Conservation (phyloP, 1,139 yeast species). For the Pichia inconspicua region DNA sequence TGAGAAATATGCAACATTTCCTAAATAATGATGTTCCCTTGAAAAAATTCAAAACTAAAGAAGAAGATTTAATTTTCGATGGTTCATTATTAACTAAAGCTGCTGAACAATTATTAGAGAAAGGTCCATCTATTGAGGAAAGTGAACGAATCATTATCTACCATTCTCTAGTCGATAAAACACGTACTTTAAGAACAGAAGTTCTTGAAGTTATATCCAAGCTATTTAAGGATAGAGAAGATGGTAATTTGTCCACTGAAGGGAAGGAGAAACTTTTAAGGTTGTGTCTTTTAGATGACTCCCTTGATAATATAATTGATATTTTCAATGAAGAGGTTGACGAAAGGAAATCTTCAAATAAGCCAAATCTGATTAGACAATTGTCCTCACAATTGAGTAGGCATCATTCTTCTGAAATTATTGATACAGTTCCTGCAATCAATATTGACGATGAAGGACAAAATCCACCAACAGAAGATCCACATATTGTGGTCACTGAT, state of each 20-base stretch:
- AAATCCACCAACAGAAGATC: slow-evolving; percentile 28
- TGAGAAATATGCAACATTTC: slow-evolving; percentile 71
- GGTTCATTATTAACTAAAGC: slow-evolving; percentile 56
- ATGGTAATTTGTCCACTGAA: slow-evolving; percentile 48
- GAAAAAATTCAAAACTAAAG: slow-evolving; percentile 9
- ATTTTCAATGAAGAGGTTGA: slow-evolving; percentile 38
- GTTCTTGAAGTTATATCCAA: slow-evolving; percentile 55
- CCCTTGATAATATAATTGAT: slow-evolving; percentile 60
- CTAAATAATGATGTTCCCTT: slow-evolving; percentile 28
- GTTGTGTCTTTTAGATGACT: slow-evolving; percentile 59
- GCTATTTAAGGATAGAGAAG: slow-evolving; percentile 49
- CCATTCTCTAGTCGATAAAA: slow-evolving; percentile 44
- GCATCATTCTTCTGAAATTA: slow-evolving; percentile 46
- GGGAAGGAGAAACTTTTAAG: slow-evolving; percentile 69
- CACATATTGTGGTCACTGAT: slow-evolving; percentile 65
- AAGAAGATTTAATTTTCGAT: slow-evolving; percentile 44
- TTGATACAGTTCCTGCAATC: slow-evolving; percentile 48
- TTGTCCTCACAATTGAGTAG: slow-evolving; percentile 27
- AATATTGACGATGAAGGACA: slow-evolving; percentile 24
- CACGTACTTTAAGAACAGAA: slow-evolving; percentile 46
- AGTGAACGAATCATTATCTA: slow-evolving; percentile 30
- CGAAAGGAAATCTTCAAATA: background rate
- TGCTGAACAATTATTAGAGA: slow-evolving; percentile 48
- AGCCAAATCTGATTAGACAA: slow-evolving; percentile 22
- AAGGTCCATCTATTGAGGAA: slow-evolving; percentile 18